Evolutionary conservation across 306 rosid genomes (phyloP), one percentile per base, ranked within the genome.

Genomic region (Malus asiatica): DNA sequence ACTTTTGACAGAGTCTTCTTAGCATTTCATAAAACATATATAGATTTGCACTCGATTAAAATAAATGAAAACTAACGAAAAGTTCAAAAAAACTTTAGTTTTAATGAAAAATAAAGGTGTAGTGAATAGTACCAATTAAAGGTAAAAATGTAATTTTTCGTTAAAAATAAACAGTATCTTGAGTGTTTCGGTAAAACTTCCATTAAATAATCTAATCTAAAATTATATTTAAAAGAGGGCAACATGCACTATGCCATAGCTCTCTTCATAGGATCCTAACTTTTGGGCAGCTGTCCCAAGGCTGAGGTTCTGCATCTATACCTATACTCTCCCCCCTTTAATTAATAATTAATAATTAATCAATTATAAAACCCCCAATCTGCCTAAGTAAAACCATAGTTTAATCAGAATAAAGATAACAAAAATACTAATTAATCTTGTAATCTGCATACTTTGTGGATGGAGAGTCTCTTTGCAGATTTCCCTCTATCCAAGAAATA

Each of bases 251-350:
- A 2, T 23, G 63, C 66, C 55, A n/a, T 23, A 16, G n/a, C 62
- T 73, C 33, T 52, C 70, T 33, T 25, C 88, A 87, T 85, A 87
- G 93, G 93, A 90, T 87, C 77, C 90, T 73, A 83, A 62, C 79
- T 25, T 76, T 48, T 72, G 65, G 74, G 83, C 73, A 76, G 82
- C 83, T 20, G 13, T 70, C 62, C 74, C 77, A 72, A 83, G 79
- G 82, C 77, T 13, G 15, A 79, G 82, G 76, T 78, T 76, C 79
- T 76, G 83, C 76, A 77, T 65, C 77, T 69, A 45, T 48, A 22
- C 35, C 29, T 6, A 9, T 42, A 42, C 45, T 40, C 74, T 61
- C 70, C 45, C 3, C 3, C 45, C 42, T 77, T 71, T 52, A 70
- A 76, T 78, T 79, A 86, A 64, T 68, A 79, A 74, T 75, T 77